phyloP scores from a whole-genome alignment of 768 basidiomycete genomes.

The Podaxis rugospora region DNA sequence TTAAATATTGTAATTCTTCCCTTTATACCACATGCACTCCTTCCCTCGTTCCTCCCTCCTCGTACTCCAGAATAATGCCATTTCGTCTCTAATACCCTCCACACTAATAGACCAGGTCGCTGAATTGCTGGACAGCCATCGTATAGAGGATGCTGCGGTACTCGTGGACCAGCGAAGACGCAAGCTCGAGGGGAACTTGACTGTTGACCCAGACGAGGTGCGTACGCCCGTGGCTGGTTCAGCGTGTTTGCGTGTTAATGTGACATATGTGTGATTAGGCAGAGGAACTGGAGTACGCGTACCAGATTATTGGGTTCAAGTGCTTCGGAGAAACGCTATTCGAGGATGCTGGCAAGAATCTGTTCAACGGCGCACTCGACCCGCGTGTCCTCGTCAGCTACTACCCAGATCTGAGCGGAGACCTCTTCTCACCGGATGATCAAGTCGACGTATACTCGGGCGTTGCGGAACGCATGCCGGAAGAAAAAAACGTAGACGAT shows the following conservation, averaged over 20 bases:
- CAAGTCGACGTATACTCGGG: conserved; percentile 71
- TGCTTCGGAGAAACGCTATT: conserved; percentile 78
- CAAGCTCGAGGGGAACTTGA: conserved; percentile 49
- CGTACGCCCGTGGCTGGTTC: background rate
- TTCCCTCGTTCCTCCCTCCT: conserved; percentile 70
- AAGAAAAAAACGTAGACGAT: conserved; percentile 68
- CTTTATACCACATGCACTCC: conserved; percentile 13
- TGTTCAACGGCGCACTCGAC: conserved; percentile 80
- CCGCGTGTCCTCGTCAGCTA: conserved; percentile 78
- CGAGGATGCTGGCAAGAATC: conserved; percentile 73
- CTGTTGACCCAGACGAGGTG: conserved; percentile 55
- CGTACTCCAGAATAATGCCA: conserved; percentile 52
- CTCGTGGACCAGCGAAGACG: conserved; percentile 58
- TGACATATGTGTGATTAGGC: conserved; percentile 26
- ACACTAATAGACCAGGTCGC: conserved; percentile 73
- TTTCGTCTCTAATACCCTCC: conserved; percentile 66
- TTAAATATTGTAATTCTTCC: background rate
- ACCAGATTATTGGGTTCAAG: conserved; percentile 78
- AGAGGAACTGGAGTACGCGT: conserved; percentile 74
- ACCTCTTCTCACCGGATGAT: conserved; percentile 51
- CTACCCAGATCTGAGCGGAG: conserved; percentile 71
- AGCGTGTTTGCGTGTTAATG: background rate
- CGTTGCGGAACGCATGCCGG: conserved; percentile 65
- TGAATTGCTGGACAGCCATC: conserved; percentile 58
- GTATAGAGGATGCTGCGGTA: conserved; percentile 58